These are phyloP conservation scores for Hanseniaspora meyeri DNA, from an alignment of 805 yeast genomes.

Conservation along the genomic window DNA sequence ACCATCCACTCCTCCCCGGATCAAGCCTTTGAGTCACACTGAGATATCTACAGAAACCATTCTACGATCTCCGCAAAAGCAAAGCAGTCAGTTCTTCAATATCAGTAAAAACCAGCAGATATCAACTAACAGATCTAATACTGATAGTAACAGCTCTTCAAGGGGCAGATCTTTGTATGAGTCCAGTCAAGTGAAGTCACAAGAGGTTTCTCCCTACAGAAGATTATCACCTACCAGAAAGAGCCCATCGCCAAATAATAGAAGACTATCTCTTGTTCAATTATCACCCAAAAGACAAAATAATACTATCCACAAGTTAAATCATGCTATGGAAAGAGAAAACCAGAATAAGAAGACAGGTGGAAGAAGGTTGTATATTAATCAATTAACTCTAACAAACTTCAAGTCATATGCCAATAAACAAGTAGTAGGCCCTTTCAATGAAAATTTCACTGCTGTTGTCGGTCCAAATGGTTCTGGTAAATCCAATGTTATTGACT, in stretches of 20 bases:
- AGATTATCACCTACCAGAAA: slow-evolving; percentile 11
- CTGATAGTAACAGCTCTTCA: background rate
- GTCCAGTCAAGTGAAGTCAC: background rate
- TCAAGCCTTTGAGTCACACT: background rate
- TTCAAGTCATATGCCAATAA: slow-evolving; percentile 93
- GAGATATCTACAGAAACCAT: slow-evolving; percentile 12
- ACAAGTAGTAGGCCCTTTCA: slow-evolving; percentile 90
- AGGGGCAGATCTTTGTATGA: slow-evolving; percentile 2
- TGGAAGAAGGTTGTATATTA: slow-evolving; percentile 54
- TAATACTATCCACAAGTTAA: slow-evolving; percentile 23
- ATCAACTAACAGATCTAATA: background rate
- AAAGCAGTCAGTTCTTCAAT: slow-evolving; percentile 9
- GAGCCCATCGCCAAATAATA: slow-evolving; percentile 16
- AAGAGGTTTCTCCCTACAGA: slow-evolving; percentile 4
- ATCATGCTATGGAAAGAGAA: slow-evolving; percentile 22
- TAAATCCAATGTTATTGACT: slow-evolving; percentile 92
- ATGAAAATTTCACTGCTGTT: slow-evolving; percentile 85
- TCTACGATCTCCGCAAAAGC: slow-evolving; percentile 12
- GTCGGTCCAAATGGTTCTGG: slow-evolving; percentile 99
- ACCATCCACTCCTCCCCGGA: background rate
- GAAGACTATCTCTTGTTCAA: slow-evolving; percentile 31
- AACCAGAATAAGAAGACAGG: slow-evolving; percentile 27
- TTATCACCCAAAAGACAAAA: slow-evolving; percentile 32
- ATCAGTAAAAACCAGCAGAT: background rate
- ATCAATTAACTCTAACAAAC: slow-evolving; percentile 59